Evolutionary conservation across 345 rosid genomes (phyloP), one percentile per base, ranked within the genome.

Genomic region (Laguncularia racemosa): DNA sequence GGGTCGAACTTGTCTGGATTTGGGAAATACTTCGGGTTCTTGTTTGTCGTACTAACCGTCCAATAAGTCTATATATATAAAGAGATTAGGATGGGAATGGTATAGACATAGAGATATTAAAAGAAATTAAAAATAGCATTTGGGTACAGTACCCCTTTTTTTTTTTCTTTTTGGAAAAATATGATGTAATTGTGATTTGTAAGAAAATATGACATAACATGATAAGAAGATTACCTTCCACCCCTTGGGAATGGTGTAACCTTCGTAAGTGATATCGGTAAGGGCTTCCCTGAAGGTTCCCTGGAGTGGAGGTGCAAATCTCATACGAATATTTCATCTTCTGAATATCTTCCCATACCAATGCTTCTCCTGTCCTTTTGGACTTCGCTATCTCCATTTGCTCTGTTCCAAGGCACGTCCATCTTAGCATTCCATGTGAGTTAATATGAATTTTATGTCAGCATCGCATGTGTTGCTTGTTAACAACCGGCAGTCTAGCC

Each of bases 221-320:
- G 48, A 18, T 20, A 13, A 38, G 15, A 14, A 11, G 8, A 0
- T 16, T 51, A 76, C 82, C 71, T 77, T 77, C 82, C 78, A 81
- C 0, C 83, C 86, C 28, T 78, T 78, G 1, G 86, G 86, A 46
- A 78, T 38, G n/a, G 79, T 73, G 65, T 66, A 73, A 16, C 81
- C 83, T 17, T 65, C 75, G 18, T 68, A 78, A 3, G 60, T 73
- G 61, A 81, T 65, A 23, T 78, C 81, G 3, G 66, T 57, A 0
- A 78, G 33, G 28, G 75, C 81, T 33, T 71, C 77, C 43, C 81
- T 69, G 65, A 81, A 81, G 16, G 81, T 66, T 40, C 83, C 82
- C 48, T 73, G 86, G 17, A 73, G 63, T 0, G 81, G 79, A 1
- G 86, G 79, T 1, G 79, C 60, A 0, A 81, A 68, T 50, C 86